Evolutionary conservation across 129 eudicot species (phyloP).

Genomic region (Artemisia annua): DNA sequence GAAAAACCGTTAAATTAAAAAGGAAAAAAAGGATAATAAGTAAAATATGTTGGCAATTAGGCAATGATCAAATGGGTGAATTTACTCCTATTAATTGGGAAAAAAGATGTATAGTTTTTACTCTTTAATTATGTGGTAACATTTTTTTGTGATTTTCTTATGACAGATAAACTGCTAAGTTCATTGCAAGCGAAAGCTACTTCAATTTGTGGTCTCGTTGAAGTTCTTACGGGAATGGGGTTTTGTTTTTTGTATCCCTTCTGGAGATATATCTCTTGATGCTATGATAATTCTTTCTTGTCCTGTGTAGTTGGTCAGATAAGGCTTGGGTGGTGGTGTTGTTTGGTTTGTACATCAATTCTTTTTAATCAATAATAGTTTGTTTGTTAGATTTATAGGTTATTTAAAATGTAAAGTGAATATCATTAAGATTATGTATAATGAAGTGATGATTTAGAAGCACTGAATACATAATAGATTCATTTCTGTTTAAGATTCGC

Average conservation of each 20-base stretch:
- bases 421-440: constrained; percentile 1
- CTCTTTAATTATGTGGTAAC: background rate
- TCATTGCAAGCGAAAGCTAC: constrained; percentile 3
- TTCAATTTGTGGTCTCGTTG: constrained; percentile 21
- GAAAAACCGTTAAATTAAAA: no score
- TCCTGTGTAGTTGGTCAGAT: background rate
- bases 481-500: background rate
- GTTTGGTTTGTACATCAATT: constrained; percentile 32
- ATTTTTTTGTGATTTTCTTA: constrained; percentile 5
- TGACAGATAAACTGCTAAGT: constrained; percentile 7
- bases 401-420: constrained; percentile 26
- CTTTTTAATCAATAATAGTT: constrained; percentile 26
- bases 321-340: background rate
- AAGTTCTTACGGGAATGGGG: constrained; percentile 23
- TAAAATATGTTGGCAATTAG: no score
- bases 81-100: no score
- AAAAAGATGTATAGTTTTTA: no score
- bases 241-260: constrained; percentile 1
- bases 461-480: background rate
- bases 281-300: background rate
- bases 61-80: no score
- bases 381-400: constrained; percentile 17
- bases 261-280: no score
- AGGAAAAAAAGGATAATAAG: no score
- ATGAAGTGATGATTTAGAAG: constrained; percentile 12